Evolutionary conservation across 1,139 yeast genomes (phyloP), one percentile per base, ranked within the genome.

Genomic region (Ogataea hybrid): DNA sequence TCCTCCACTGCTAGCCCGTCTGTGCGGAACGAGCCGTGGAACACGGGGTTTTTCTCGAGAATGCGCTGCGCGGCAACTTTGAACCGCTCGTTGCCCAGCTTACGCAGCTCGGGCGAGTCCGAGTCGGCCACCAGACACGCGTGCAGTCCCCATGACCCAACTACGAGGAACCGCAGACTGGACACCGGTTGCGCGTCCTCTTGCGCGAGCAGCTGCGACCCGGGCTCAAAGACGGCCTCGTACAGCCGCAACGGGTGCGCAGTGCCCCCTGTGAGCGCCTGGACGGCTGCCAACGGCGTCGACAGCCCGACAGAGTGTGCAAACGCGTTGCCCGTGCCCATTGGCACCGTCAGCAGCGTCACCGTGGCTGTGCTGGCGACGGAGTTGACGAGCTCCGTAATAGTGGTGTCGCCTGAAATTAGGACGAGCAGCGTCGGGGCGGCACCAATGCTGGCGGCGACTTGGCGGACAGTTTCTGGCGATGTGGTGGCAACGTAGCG

Each of bases 291-390:
- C 5, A 70, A 56, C 2, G 72, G 62, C 21, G 68, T 68, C 11
- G 57, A 54, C 14, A 79, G 56, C 1, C 78, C 80, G 8, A 82
- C 54, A 0, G 95, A 81, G 15, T 77, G 72, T 2, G 88, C 77
- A 42, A 87, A 67, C 7, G 95, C 89, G 58, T 89, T 89, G 0
- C 96, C 97, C 0, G 96, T 83, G 1, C 97, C 97, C 42, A 81
- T 71, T 0, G 97, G 95, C 17, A 89, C 65, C 3, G 80, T 73
- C 9, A 32, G 72, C 38, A 49, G 54, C 22, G 37, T 51, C 49
- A 58, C 20, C 1, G 48, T 43, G 2, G 48, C 3, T 39, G 6
- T 3, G 16, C 9, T 16, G 8, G 41, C 29, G 12, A 84, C 57
- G 2, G 69, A 69, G 58, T 89, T 88, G 44, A 87, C 57, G 46